These are phyloP conservation scores for Verticillium isaacii DNA, from an alignment of 2,329 filamentous ascomycete species.

Conservation along the genomic window DNA sequence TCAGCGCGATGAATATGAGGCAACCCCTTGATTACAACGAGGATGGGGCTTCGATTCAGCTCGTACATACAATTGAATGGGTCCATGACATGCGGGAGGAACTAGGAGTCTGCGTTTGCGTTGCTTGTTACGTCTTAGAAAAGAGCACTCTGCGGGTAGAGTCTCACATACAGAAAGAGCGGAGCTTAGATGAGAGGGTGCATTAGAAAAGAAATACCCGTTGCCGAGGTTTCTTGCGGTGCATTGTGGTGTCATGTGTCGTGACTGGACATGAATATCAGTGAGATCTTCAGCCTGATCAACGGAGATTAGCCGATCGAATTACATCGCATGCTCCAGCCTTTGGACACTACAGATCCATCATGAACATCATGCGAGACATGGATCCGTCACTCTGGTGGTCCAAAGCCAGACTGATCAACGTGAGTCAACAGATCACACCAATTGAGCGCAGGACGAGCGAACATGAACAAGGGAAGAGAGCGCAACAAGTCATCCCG, in stretches of 20 bases:
- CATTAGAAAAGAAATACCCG: background rate
- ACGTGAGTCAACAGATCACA: too few species aligned
- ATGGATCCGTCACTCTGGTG: too few species aligned
- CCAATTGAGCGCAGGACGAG: background rate
- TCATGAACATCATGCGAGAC: too few species aligned
- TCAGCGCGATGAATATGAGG: slow-evolving; percentile 43
- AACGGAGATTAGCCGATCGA: too few species aligned
- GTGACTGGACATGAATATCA: too few species aligned
- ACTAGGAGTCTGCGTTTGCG: background rate
- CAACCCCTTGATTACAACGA: slow-evolving; percentile 21
- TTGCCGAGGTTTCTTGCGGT: background rate
- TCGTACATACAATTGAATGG: background rate
- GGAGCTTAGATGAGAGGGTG: background rate
- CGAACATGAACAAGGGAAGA: background rate
- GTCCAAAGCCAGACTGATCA: too few species aligned
- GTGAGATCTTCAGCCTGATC: too few species aligned
- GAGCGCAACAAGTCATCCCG: background rate
- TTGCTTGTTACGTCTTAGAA: background rate
- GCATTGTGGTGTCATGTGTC: background rate
- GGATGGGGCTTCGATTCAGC: background rate
- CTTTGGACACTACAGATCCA: too few species aligned
- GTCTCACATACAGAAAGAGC: background rate
- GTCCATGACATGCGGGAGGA: background rate
- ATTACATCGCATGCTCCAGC: too few species aligned
- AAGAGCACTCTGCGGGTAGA: background rate